Evolutionary conservation across 495 filamentous ascomycete genomes (phyloP).

Genomic region (Penicillium subrubescens): DNA sequence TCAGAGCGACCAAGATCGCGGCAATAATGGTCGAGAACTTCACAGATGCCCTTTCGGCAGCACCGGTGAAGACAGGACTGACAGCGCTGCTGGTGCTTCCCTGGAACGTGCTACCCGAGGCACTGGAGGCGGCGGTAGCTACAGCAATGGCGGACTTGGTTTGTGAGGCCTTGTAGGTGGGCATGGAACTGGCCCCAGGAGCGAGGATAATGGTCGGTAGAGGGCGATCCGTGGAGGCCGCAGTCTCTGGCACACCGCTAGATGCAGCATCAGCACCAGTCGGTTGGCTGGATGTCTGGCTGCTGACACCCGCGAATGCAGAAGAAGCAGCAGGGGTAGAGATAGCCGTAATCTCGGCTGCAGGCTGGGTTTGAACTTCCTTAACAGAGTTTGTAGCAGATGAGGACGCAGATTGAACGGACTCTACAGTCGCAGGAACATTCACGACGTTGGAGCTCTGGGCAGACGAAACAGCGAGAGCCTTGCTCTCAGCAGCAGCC

Average conservation of each 20-base stretch:
- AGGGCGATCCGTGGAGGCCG: neutral
- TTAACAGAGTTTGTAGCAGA: constrained; percentile 2
- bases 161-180: constrained; percentile 3
- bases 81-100: constrained; percentile 20
- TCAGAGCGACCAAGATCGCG: constrained; percentile 22
- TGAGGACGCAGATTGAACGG: neutral
- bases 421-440: constrained; percentile 1
- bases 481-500: neutral
- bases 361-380: neutral
- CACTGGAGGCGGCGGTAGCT: constrained; percentile 11
- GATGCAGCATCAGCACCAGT: constrained; percentile 10
- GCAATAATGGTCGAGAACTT: constrained; percentile 21
- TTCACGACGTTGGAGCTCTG: constrained; percentile 4
- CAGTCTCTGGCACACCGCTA: neutral
- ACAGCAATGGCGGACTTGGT: constrained; percentile 16
- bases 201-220: constrained; percentile 17
- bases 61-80: constrained; percentile 34
- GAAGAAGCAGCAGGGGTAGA: neutral
- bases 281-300: neutral
- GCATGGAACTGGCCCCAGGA: constrained; percentile 10
- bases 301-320: neutral
- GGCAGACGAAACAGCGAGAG: constrained; percentile 4
- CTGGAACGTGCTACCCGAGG: constrained; percentile 6
- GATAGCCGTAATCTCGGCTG: neutral
- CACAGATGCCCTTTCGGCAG: constrained; percentile 28